Evolutionary conservation across 176 grass and related monocot species (phyloP), one percentile per base, ranked within the genome.

Genomic region (Saccharum officinarum): DNA sequence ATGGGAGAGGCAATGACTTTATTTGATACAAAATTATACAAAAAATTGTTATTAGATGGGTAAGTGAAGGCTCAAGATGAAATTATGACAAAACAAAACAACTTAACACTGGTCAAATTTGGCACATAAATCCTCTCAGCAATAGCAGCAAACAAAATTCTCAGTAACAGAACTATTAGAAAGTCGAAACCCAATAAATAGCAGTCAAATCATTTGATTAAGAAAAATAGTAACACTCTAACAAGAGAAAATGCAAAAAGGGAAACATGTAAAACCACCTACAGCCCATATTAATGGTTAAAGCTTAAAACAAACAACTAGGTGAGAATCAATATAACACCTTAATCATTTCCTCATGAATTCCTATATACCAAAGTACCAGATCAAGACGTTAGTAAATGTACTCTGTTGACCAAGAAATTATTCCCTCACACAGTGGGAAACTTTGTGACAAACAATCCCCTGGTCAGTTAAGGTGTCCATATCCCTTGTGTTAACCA

Each of bases 1-100:
- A 99, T 89, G 97, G 92, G 41, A 99, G 90, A 89, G 97, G 97
- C 52, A 96, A 82, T 0, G 93, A 94, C 54, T 94, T 93, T 95
- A 44, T 85, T 86, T 83, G 59, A 80, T 86, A 81, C 63, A 87
- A 57, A 39, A 77, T 86, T 42, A 75, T 71, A n/a, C 39, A 81
- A 86, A 54, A 64, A 72, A 50, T 11, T 52, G 18, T 69, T 50
- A 76, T 18, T 62, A 44, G 25, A 87, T 39, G 17, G 40, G 67
- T 76, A 80, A 39, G 31, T 13, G 8, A 84, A 65, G 46, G 8
- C 74, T 68, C 50, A 76, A 54, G 66, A 80, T 45, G 80, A 71
- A 79, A 25, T 40, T 50, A 87, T 62, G 57, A 37, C 20, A 80
- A 80, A 67, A 26, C 26, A 59, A 40, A 57, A 28, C 1, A 67